Evolutionary conservation across 495 filamentous ascomycete species (phyloP), one percentile per base, ranked within the genome.

Genomic region (Haplographium delicatum): DNA sequence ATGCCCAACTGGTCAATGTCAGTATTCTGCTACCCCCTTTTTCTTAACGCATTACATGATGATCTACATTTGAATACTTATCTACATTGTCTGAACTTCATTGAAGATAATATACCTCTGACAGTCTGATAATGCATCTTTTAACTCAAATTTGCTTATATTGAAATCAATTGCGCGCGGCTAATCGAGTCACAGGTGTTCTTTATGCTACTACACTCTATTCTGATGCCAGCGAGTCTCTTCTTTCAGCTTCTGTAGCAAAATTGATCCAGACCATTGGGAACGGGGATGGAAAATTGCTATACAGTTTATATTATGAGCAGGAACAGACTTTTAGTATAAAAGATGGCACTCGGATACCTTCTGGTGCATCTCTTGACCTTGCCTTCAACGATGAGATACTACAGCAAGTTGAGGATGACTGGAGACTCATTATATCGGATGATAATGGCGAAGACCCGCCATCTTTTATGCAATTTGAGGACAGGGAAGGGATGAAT

Each of bases 51-150:
- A 51, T 60, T 53, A 51, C 53, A 89, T 91, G 90, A 95, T 89
- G 81, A 84, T 71, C 73, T 45, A 75, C 65, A 72, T 73, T 71
- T 72, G 82, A 91, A 89, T 84, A 91, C 89, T 96, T 96, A 96
- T 93, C 90, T 96, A 96, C 90, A 95, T 95, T 95, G 87, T 83
- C 90, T 88, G 86, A 81, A 81, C 77, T 68, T 71, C 68, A 71
- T 82, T 91, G 89, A 89, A 81, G 87, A 88, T 74, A 81, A 68
- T 51, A 60, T 76, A 85, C 80, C 80, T 88, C 82, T 87, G 82
- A 88, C 84, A 88, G 81, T 75, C 90, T 96, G 90, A 96, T 82
- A 62, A 65, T 67, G 56, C 67, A 61, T 67, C 67, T 62, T 67
- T 73, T 70, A 60, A 60, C 50, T 52, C 59, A 61, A 53, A 54